phyloP scores from a whole-genome alignment of 2,329 filamentous ascomycete species.

The Cercospora sp. region DNA sequence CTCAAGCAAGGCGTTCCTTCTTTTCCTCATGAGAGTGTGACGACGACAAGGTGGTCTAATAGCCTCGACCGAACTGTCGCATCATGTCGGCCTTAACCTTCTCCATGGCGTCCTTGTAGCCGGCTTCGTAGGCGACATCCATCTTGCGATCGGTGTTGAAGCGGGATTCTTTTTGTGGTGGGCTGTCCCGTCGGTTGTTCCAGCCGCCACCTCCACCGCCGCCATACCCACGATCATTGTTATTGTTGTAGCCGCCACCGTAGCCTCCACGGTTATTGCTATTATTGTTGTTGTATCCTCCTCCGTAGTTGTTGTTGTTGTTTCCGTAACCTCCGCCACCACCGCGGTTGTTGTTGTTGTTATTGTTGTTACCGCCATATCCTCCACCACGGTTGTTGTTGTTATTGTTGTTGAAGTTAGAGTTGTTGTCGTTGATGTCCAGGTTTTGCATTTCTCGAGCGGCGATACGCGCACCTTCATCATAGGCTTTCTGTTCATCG shows the following conservation, averaged over 20 bases:
- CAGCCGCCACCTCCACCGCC: slow-evolving; percentile 3
- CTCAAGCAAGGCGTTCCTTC: neutral
- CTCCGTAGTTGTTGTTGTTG: slow-evolving; percentile 11
- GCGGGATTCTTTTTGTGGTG: slow-evolving; percentile 15
- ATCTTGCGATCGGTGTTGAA: slow-evolving; percentile 29
- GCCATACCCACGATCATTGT: slow-evolving; percentile 6
- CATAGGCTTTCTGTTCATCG: slow-evolving; percentile 16
- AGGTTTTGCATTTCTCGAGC: slow-evolving; percentile 12
- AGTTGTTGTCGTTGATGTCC: slow-evolving; percentile 12
- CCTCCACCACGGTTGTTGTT: slow-evolving; percentile 10
- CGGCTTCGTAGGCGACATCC: slow-evolving; percentile 29
- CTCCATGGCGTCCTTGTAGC: slow-evolving; percentile 31
- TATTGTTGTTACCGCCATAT: slow-evolving; percentile 12
- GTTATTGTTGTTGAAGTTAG: neutral
- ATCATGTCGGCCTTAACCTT: slow-evolving; percentile 30
- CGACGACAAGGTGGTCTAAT: neutral
- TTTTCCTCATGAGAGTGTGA: neutral
- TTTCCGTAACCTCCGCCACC: slow-evolving; percentile 15
- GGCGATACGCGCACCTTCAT: slow-evolving; percentile 19
- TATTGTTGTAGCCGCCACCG: slow-evolving; percentile 1
- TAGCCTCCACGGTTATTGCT: neutral
- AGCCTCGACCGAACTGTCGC: slow-evolving; percentile 20
- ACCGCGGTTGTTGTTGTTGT: slow-evolving; percentile 12
- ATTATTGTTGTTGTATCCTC: slow-evolving; percentile 15
- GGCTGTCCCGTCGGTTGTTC: slow-evolving; percentile 8